These are phyloP conservation scores for Catenaria anguillulae DNA, from an alignment of 371 early-diverging fungal genomes.

Conservation along the genomic window DNA sequence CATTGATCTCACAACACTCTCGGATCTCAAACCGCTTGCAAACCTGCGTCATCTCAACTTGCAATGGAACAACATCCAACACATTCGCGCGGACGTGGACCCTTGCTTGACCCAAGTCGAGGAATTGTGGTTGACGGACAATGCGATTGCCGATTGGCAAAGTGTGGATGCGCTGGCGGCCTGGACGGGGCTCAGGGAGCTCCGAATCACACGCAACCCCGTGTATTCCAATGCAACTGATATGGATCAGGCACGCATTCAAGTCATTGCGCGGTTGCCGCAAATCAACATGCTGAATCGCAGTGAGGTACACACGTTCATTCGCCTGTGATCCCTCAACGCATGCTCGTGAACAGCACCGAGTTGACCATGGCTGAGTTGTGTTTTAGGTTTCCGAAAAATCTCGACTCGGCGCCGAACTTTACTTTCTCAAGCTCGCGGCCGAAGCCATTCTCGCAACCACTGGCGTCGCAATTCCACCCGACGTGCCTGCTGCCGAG, in stretches of 20 bases:
- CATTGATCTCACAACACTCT: too few species aligned
- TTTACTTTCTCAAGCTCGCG: constrained; percentile 5
- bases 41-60: not conserved
- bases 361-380: too few species aligned
- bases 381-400: too few species aligned
- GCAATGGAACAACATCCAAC: not conserved
- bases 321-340: too few species aligned
- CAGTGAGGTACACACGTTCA: not conserved
- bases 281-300: not conserved
- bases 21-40: not conserved
- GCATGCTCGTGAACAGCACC: too few species aligned
- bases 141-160: not conserved
- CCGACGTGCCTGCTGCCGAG: too few species aligned
- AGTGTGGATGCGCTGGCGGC: not conserved
- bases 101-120: not conserved
- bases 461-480: too few species aligned
- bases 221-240: not conserved
- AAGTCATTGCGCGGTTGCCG: not conserved
- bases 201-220: not conserved
- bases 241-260: not conserved
- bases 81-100: not conserved
- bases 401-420: too few species aligned
- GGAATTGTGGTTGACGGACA: not conserved
- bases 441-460: not conserved
- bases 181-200: not conserved